Percentiles rank a stretch among this genome's conserved stretches.
These are phyloP conservation scores for Plasmodium coatneyi DNA, from an alignment of 169 alveolate species.

Conservation along the genomic window DNA sequence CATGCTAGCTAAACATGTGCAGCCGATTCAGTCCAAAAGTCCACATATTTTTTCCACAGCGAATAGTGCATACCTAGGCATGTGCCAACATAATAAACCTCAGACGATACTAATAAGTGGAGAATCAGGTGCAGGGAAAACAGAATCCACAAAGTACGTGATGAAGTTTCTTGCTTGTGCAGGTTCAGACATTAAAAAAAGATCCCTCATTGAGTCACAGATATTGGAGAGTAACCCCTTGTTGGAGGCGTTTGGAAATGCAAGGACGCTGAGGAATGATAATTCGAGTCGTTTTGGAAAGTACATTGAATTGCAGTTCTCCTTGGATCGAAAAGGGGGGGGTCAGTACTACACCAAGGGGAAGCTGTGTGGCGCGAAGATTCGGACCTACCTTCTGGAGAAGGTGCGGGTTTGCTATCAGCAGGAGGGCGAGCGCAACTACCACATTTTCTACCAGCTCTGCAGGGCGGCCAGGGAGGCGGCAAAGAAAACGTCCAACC, in stretches of 20 bases:
- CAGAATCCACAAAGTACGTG: constrained; percentile 98
- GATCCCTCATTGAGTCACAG: constrained; percentile 87
- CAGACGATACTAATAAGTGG: constrained; percentile 98
- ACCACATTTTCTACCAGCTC: constrained; percentile 97
- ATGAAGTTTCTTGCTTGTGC: constrained; percentile 95
- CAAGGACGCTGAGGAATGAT: constrained; percentile 95
- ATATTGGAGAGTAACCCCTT: constrained; percentile 98
- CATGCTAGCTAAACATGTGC: constrained; percentile 77
- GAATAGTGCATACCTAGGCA: constrained; percentile 92
- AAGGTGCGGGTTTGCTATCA: constrained; percentile 96
- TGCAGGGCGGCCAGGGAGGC: constrained; percentile 84
- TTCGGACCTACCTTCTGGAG: constrained; percentile 96
- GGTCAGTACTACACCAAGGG: constrained; percentile 78
- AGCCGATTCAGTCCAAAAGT: constrained; percentile 71
- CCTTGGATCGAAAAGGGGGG: background rate
- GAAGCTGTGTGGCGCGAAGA: constrained; percentile 95
- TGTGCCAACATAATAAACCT: constrained; percentile 89
- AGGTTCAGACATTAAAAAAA: constrained; percentile 83
- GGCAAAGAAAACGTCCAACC: too few relatives aligned
- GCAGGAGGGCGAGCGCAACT: constrained; percentile 96
- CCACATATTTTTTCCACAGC: constrained; percentile 97
- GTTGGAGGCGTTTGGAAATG: constrained; percentile 99
- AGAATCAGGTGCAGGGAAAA: constrained; percentile 99
- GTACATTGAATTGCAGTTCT: constrained; percentile 96
- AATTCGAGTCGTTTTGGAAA: constrained; percentile 98